phyloP scores from a whole-genome alignment of 257 asterid species.

The Rhazya stricta region DNA sequence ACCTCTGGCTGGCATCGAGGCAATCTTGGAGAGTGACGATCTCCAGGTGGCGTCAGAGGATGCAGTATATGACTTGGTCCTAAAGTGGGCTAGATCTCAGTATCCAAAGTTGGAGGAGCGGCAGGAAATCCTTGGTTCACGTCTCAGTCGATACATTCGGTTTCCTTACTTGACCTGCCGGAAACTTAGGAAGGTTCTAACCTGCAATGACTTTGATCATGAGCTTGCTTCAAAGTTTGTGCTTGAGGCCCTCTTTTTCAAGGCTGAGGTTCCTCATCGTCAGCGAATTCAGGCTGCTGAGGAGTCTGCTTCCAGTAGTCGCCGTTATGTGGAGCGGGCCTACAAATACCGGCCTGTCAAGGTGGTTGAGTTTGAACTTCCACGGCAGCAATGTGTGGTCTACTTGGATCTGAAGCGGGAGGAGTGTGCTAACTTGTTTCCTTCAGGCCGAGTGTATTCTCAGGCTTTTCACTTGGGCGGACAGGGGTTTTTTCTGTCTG shows the following conservation, averaged over 20 bases:
- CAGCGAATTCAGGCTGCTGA: conserved; percentile 62
- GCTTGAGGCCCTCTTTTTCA: conserved; percentile 71
- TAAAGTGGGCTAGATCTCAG: conserved; percentile 72
- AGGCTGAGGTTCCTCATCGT: conserved; percentile 82
- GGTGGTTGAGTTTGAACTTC: conserved; percentile 75
- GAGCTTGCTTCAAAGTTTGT: conserved; percentile 62
- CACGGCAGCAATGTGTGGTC: conserved; percentile 83
- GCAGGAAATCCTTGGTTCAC: conserved; percentile 57
- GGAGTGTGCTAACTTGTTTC: conserved; percentile 61
- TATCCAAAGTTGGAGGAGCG: conserved; percentile 60
- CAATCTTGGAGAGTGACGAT: conserved; percentile 74
- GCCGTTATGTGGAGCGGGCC: conserved; percentile 66
- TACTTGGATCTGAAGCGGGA: conserved; percentile 82
- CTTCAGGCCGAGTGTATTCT: conserved; percentile 81
- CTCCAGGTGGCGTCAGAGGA: conserved; percentile 93
- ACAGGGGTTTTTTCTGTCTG: conserved; percentile 86
- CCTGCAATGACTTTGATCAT: conserved; percentile 68
- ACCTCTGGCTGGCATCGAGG: conserved; percentile 89
- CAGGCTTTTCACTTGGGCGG: conserved; percentile 95
- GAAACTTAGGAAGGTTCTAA: conserved; percentile 69
- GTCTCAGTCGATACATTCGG: conserved; percentile 64
- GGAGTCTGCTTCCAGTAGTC: conserved; percentile 45
- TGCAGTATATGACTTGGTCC: conserved; percentile 76
- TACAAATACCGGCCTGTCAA: conserved; percentile 86
- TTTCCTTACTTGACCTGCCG: conserved; percentile 79